Conservation (phyloP, 169 alveolate genomes). For the Plasmodium knowlesi region DNA sequence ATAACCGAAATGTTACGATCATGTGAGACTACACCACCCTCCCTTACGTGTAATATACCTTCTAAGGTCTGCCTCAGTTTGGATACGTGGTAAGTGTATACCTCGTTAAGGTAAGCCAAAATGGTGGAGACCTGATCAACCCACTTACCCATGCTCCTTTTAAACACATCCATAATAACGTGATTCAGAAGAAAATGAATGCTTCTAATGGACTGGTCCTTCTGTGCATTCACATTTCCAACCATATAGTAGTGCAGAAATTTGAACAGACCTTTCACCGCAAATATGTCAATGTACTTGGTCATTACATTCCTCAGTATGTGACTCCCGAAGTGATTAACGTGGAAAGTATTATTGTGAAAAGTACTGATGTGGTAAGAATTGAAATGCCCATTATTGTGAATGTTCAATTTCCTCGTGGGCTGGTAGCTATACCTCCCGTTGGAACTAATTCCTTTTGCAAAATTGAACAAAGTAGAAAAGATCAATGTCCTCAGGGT, state of each 20-base stretch:
- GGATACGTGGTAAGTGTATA: conserved; percentile 10
- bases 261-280: background rate
- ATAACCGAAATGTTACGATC: background rate
- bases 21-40: background rate
- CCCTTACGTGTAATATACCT: background rate
- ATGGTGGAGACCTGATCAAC: conserved; percentile 7
- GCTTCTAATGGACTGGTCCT: background rate
- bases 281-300: conserved; percentile 15
- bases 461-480: conserved; percentile 20
- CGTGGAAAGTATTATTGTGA: background rate
- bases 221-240: background rate
- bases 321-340: background rate
- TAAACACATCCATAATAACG: conserved; percentile 4
- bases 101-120: background rate
- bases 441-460: background rate
- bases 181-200: conserved; percentile 7
- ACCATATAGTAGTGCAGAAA: conserved; percentile 1
- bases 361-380: background rate
- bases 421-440: background rate
- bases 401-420: background rate
- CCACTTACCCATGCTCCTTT: conserved; percentile 6
- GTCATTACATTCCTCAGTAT: conserved; percentile 4
- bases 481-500: conserved; percentile 2
- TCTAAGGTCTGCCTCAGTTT: background rate
- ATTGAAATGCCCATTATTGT: too few relatives aligned